These are phyloP conservation scores for Gentiana straminea DNA, from an alignment of 257 asterid species.

Conservation along the genomic window DNA sequence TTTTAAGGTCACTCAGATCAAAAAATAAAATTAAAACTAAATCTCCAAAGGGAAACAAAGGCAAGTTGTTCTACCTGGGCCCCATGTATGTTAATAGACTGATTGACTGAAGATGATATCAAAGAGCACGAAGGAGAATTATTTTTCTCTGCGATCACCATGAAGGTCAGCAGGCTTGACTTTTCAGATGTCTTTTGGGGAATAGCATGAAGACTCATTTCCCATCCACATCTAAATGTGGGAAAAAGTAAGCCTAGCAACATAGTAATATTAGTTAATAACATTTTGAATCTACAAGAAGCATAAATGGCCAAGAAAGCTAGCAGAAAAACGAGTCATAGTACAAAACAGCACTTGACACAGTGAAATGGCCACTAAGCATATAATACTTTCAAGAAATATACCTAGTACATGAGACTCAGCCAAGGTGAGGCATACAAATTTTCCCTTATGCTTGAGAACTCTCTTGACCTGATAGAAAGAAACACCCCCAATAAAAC, in stretches of 20 bases:
- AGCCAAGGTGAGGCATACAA: slow-evolving; percentile 83
- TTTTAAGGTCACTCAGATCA: slow-evolving; percentile 3
- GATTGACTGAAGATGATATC: slow-evolving; percentile 42
- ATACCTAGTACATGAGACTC: slow-evolving; percentile 90
- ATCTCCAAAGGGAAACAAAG: slow-evolving; percentile 1
- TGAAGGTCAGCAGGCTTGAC: slow-evolving; percentile 59
- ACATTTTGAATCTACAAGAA: not conserved
- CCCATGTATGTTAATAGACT: slow-evolving; percentile 25
- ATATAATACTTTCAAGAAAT: not conserved
- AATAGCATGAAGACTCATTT: slow-evolving; percentile 53
- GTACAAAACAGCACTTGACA: not conserved
- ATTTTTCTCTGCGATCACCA: slow-evolving; percentile 73
- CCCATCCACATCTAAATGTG: slow-evolving; percentile 93
- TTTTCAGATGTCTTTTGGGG: slow-evolving; percentile 35
- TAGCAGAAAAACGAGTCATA: not conserved
- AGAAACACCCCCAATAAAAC: slow-evolving; percentile 13
- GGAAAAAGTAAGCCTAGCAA: slow-evolving; percentile 57
- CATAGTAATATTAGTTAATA: slow-evolving; percentile 1
- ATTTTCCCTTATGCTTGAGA: slow-evolving; percentile 63
- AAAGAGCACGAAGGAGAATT: slow-evolving; percentile 32
- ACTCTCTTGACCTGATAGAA: slow-evolving; percentile 72
- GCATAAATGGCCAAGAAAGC: not conserved
- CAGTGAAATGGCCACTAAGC: not conserved
- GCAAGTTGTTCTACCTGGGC: slow-evolving; percentile 44
- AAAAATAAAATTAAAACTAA: no score